phyloP scores from a whole-genome alignment of 768 basidiomycete species.

The Auricularia auricula-judae region DNA sequence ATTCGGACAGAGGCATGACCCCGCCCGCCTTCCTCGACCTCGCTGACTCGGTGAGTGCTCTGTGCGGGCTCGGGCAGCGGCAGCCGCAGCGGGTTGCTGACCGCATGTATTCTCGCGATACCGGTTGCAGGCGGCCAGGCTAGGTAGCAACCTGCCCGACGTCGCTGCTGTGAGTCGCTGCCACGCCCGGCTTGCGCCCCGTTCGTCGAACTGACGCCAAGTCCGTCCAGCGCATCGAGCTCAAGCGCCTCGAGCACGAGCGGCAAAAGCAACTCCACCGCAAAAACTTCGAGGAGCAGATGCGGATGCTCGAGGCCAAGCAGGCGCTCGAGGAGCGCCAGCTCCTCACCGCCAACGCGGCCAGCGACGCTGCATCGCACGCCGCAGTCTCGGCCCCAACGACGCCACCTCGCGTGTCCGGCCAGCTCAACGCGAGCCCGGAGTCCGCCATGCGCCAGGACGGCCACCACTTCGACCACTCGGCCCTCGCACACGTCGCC shows the following conservation, averaged over 20 bases:
- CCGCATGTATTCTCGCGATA: conserved; percentile 8
- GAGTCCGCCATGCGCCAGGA: conserved; percentile 35
- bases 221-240: conserved; percentile 60
- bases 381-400: conserved; percentile 84
- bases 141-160: conserved; percentile 80
- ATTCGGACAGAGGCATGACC: conserved; percentile 25
- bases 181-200: not conserved
- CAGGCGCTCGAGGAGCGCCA: conserved; percentile 78
- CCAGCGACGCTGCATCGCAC: conserved; percentile 44
- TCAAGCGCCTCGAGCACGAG: conserved; percentile 84
- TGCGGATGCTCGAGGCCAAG: conserved; percentile 85
- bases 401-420: conserved; percentile 72
- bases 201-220: no score
- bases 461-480: conserved; percentile 28
- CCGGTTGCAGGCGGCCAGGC: conserved; percentile 53
- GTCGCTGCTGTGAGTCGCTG: conserved; percentile 61
- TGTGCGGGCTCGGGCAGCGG: not conserved
- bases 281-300: conserved; percentile 91
- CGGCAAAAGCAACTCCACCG: conserved; percentile 79
- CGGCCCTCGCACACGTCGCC: conserved; percentile 54
- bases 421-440: conserved; percentile 42
- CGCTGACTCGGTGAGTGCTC: conserved; percentile 70
- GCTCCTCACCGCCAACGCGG: conserved; percentile 47
- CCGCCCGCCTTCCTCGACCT: conserved; percentile 90
- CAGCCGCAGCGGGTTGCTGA: conserved; percentile 10